Base-by-base conservation (phyloP, 352 stramenopile genomes). In the Phytophthora pseudosyringae region DNA sequence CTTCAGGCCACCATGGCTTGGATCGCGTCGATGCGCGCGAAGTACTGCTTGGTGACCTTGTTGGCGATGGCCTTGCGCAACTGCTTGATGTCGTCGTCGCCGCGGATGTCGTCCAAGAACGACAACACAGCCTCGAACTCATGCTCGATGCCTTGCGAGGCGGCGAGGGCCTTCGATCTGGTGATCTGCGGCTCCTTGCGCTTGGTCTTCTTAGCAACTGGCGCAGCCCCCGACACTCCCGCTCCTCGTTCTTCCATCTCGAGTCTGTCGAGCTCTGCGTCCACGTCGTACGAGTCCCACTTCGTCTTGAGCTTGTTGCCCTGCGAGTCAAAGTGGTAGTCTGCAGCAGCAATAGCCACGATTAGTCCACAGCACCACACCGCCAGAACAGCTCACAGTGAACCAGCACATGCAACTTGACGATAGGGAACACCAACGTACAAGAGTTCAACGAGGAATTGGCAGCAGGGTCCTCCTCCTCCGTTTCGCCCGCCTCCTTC, bases 291-390 rank as follows among this genome's bases (percentile, higher is more conserved):
- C 16, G 64, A 76, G 58, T 95, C 86, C 86, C 86, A 93, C 59
- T 95, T 93, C 28, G 84, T 93, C 68, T 91, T 92, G 56, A 95
- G 79, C 59, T 95, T 95, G 70, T 91, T 93, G 53, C 86, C 86
- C 4, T 91, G 49, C 28, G 84, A 95, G 64, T 95, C 84, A 29
- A 95, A 93, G 52, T 93, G 86, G 64, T 95, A 95, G 63, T 93
- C 86, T 95, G 26, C 31, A 63, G 25, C 21, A 54, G 26, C 35
- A 12, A 60, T 35, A 15, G 18, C 2, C 25, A 39, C 6, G n/a
- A 54, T 59, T 48, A 58, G 35, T 40, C 21, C 28, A 33, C 7
- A 39, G 4, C 15, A 66, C n/a, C 13, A 66, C 16, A 39, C 28
- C 13, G 6, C 7, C 15, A 26, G 35, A 11, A 4, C 16, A 5